A percentile compares a stretch with the other conserved stretches of the same genome.
phyloP scores from a whole-genome alignment of 768 basidiomycete species.

The Zangia roseola region DNA sequence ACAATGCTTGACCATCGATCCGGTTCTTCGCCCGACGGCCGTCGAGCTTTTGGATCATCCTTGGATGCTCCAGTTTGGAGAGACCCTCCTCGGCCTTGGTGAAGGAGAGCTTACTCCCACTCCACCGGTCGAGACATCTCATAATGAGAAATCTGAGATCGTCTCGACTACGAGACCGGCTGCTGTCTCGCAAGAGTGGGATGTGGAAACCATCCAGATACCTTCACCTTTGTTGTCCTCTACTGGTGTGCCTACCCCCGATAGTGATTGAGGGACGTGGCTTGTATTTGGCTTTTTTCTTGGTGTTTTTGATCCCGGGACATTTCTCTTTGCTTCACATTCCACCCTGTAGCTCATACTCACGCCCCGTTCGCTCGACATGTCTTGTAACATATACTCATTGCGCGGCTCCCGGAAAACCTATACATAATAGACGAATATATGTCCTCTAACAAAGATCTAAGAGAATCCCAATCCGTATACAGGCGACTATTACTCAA shows the following conservation, averaged over 20 bases:
- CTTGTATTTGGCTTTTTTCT: not conserved
- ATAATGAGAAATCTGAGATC: constrained; percentile 48
- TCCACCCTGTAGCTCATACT: constrained; percentile 18
- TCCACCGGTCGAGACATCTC: constrained; percentile 44
- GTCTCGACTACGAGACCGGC: constrained; percentile 57
- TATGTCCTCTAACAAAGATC: not conserved
- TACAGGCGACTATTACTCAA: constrained; percentile 17
- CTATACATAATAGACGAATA: not conserved
- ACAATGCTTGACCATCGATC: constrained; percentile 86
- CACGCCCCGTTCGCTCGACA: not conserved
- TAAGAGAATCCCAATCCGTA: too few relatives aligned
- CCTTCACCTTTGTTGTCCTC: constrained; percentile 52
- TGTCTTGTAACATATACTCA: constrained; percentile 10
- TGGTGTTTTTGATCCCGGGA: constrained; percentile 1
- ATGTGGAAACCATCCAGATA: constrained; percentile 53
- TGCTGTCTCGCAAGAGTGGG: constrained; percentile 55
- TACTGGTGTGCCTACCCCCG: constrained; percentile 31
- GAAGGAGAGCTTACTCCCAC: constrained; percentile 56
- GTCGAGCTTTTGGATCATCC: constrained; percentile 81
- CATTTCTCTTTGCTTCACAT: not conserved
- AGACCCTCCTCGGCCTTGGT: constrained; percentile 66
- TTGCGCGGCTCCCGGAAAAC: not conserved
- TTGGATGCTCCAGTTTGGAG: constrained; percentile 87
- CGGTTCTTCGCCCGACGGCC: constrained; percentile 79
- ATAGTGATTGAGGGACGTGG: constrained; percentile 21